Percentiles rank a stretch among this genome's conserved stretches.
These are phyloP conservation scores for Yamadazyma takamatsuzukensis DNA, from an alignment of 805 yeast genomes.

Conservation along the genomic window DNA sequence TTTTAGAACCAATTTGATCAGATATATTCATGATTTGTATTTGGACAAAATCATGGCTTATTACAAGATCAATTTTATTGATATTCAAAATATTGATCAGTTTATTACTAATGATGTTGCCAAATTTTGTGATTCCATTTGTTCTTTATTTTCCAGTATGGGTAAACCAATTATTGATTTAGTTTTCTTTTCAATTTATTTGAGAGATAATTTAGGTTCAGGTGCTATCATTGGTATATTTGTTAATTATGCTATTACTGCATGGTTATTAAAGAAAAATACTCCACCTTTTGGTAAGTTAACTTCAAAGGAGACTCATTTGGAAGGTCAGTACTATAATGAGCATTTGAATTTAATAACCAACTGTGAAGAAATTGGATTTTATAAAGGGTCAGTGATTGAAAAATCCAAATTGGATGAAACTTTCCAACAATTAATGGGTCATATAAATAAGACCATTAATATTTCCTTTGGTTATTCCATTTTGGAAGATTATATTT, in stretches of 20 bases:
- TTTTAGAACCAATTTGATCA: constrained; percentile 76
- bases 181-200: constrained; percentile 76
- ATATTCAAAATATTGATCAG: constrained; percentile 70
- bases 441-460: constrained; percentile 53
- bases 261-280: constrained; percentile 61
- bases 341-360: constrained; percentile 81
- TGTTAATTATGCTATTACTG: constrained; percentile 75
- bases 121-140: constrained; percentile 74
- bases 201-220: constrained; percentile 81
- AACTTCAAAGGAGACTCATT: constrained; percentile 65
- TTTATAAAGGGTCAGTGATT: constrained; percentile 81
- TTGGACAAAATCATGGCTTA: constrained; percentile 77
- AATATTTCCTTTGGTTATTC: constrained; percentile 63
- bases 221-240: constrained; percentile 83
- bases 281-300: constrained; percentile 86
- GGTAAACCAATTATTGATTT: constrained; percentile 91
- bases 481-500: constrained; percentile 76
- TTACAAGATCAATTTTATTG: constrained; percentile 63
- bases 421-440: constrained; percentile 53
- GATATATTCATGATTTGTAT: constrained; percentile 89
- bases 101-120: constrained; percentile 83
- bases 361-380: constrained; percentile 91
- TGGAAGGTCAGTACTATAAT: constrained; percentile 87
- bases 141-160: constrained; percentile 79
- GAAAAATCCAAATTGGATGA: constrained; percentile 65